phyloP scores from a whole-genome alignment of 768 basidiomycete genomes.

The Russula foetens region DNA sequence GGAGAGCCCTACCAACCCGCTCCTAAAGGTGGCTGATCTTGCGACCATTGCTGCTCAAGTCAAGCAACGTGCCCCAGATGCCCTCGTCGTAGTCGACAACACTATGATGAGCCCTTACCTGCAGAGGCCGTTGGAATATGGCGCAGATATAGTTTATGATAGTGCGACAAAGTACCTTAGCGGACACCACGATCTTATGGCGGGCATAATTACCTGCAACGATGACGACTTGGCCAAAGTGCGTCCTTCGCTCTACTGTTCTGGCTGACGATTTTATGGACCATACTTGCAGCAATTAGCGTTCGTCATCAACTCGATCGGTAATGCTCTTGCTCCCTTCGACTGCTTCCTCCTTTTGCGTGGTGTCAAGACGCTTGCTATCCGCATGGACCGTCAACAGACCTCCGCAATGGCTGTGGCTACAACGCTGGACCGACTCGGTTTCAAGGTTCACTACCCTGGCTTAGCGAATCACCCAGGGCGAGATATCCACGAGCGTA shows the following conservation, averaged over 20 bases:
- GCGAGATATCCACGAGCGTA: slow-evolving; percentile 81
- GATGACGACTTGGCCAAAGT: slow-evolving; percentile 86
- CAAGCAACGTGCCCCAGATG: slow-evolving; percentile 73
- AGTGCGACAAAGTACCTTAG: slow-evolving; percentile 96
- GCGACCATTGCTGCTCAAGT: slow-evolving; percentile 76
- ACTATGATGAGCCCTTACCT: slow-evolving; percentile 99
- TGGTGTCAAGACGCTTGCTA: slow-evolving; percentile 90
- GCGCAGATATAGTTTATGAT: slow-evolving; percentile 96
- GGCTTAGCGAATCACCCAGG: slow-evolving; percentile 78
- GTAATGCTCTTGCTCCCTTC: slow-evolving; percentile 91
- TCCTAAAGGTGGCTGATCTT: slow-evolving; percentile 91
- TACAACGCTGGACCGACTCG: slow-evolving; percentile 72
- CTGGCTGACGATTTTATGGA: neutral
- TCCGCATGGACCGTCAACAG: slow-evolving; percentile 95
- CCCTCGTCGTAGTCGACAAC: slow-evolving; percentile 87
- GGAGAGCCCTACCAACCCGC: slow-evolving; percentile 95
- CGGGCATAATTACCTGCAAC: slow-evolving; percentile 89
- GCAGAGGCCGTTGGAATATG: slow-evolving; percentile 90
- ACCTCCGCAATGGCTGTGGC: slow-evolving; percentile 76
- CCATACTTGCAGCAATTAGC: slow-evolving; percentile 58
- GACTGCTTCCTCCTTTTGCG: slow-evolving; percentile 95
- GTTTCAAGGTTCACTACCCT: slow-evolving; percentile 90
- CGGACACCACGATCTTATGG: slow-evolving; percentile 99
- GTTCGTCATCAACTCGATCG: slow-evolving; percentile 88
- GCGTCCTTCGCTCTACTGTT: slow-evolving; percentile 19